Evolutionary conservation across 2,329 filamentous ascomycete species (phyloP).

Genomic region (Parasarocladium wereldwijsianum): DNA sequence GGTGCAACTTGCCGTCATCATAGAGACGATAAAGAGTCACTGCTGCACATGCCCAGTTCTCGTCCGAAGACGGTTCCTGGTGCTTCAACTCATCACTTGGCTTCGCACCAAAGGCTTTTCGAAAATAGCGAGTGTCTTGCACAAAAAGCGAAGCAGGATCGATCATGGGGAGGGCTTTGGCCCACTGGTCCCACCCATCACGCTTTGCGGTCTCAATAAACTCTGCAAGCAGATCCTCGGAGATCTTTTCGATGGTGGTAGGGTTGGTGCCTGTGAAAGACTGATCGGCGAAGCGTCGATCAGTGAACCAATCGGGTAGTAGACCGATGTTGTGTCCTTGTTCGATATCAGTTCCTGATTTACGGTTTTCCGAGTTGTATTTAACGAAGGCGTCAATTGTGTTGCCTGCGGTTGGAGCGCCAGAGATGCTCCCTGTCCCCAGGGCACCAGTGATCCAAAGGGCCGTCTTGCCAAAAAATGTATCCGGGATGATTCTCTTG

Average conservation of each 20-base stretch:
- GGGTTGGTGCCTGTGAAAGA: constrained; percentile 28
- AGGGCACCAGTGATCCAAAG: too few species aligned
- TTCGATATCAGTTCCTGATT: constrained; percentile 19
- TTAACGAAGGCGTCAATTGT: neutral
- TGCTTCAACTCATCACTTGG: constrained; percentile 13
- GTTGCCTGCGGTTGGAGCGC: neutral
- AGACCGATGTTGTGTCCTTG: constrained; percentile 18
- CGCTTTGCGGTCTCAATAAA: constrained; percentile 20
- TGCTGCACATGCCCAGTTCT: constrained; percentile 22
- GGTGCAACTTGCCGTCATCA: constrained; percentile 28
- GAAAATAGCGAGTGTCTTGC: constrained; percentile 29
- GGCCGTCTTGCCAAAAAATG: neutral
- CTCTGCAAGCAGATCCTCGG: constrained; percentile 15
- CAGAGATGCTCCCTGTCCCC: too few species aligned
- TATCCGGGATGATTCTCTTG: neutral
- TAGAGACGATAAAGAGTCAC: constrained; percentile 28
- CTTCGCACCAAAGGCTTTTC: constrained; percentile 17
- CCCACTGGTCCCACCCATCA: constrained; percentile 18
- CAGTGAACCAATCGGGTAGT: constrained; percentile 25
- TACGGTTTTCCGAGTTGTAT: constrained; percentile 21
- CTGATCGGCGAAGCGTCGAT: constrained; percentile 28
- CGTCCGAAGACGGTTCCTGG: constrained; percentile 13
- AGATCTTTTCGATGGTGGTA: constrained; percentile 26
- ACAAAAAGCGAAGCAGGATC: constrained; percentile 20
- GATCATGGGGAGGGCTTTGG: constrained; percentile 12